These are phyloP conservation scores for Choanephora cucurbitarum DNA, from an alignment of 371 early-diverging fungal genomes.

Conservation along the genomic window DNA sequence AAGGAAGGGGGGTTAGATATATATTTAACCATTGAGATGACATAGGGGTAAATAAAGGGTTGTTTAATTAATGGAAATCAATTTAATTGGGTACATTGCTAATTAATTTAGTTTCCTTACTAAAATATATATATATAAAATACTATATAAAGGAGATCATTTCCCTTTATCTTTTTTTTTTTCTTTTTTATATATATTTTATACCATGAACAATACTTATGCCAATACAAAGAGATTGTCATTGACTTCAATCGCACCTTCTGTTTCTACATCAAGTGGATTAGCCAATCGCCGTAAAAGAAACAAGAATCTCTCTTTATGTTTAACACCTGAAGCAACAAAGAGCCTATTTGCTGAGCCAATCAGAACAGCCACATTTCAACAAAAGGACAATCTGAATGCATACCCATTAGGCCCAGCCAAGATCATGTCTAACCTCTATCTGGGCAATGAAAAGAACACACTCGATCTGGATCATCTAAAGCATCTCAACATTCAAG, in stretches of 20 bases:
- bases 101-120: not conserved
- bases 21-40: no score
- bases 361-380: slow-evolving; percentile 6
- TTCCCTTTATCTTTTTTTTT: not conserved
- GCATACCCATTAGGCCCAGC: slow-evolving; percentile 54
- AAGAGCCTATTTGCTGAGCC: slow-evolving; percentile 16
- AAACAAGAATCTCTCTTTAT: slow-evolving; percentile 41
- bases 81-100: not conserved
- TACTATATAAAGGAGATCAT: not conserved
- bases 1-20: no score
- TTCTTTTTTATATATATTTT: not conserved
- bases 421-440: slow-evolving; percentile 68
- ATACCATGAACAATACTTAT: not conserved
- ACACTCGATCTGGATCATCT: slow-evolving; percentile 51
- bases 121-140: not conserved
- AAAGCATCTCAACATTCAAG: slow-evolving; percentile 47
- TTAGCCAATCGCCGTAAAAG: slow-evolving; percentile 20
- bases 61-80: not conserved
- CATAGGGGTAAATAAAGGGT: not conserved
- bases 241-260: slow-evolving; percentile 5
- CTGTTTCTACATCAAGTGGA: slow-evolving; percentile 6
- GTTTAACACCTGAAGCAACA: slow-evolving; percentile 25
- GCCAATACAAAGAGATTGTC: slow-evolving; percentile 15
- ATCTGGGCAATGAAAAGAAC: slow-evolving; percentile 72
- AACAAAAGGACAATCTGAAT: slow-evolving; percentile 20